phyloP scores from a whole-genome alignment of 257 asterid genomes.

The Linaria vulgaris region DNA sequence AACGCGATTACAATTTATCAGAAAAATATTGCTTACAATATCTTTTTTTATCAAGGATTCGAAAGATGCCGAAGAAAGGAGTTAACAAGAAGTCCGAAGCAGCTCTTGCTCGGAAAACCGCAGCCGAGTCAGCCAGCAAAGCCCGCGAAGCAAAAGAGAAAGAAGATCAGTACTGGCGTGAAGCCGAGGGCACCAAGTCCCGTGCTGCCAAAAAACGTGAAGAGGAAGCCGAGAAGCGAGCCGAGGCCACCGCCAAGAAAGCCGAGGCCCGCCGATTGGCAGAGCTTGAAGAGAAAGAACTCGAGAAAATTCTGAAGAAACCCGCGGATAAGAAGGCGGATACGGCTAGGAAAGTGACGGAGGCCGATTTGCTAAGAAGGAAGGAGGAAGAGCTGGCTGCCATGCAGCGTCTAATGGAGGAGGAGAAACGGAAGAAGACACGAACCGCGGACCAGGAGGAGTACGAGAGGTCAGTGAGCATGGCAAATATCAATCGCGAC shows the following conservation, averaged over 20 bases:
- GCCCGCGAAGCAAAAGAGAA: slow-evolving; percentile 71
- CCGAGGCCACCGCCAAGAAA: slow-evolving; percentile 75
- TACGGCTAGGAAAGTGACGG: slow-evolving; percentile 79
- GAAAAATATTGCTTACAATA: too few species aligned
- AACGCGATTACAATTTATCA: too few species aligned
- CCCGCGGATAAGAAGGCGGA: slow-evolving; percentile 81
- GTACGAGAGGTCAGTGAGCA: slow-evolving; percentile 68
- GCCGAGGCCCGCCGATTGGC: slow-evolving; percentile 89
- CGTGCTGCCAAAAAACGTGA: slow-evolving; percentile 90
- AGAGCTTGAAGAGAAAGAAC: slow-evolving; percentile 79
- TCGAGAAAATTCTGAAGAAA: slow-evolving; percentile 67
- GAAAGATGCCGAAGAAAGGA: too few species aligned
- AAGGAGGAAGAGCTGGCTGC: slow-evolving; percentile 80
- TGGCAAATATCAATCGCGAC: slow-evolving; percentile 73
- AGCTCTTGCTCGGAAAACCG: too few species aligned
- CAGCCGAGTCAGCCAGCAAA: slow-evolving; percentile 85
- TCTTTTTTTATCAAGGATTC: too few species aligned
- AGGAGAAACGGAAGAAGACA: slow-evolving; percentile 67
- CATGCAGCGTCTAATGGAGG: slow-evolving; percentile 57
- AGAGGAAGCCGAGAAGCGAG: slow-evolving; percentile 82
- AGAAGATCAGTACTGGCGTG: slow-evolving; percentile 93
- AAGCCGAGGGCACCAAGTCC: slow-evolving; percentile 88
- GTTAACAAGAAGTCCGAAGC: too few species aligned
- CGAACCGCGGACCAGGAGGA: slow-evolving; percentile 83
- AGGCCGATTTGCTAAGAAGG: slow-evolving; percentile 67